These are phyloP conservation scores for Colletotrichum sojae DNA, from an alignment of 2,329 filamentous ascomycete species.

Conservation along the genomic window DNA sequence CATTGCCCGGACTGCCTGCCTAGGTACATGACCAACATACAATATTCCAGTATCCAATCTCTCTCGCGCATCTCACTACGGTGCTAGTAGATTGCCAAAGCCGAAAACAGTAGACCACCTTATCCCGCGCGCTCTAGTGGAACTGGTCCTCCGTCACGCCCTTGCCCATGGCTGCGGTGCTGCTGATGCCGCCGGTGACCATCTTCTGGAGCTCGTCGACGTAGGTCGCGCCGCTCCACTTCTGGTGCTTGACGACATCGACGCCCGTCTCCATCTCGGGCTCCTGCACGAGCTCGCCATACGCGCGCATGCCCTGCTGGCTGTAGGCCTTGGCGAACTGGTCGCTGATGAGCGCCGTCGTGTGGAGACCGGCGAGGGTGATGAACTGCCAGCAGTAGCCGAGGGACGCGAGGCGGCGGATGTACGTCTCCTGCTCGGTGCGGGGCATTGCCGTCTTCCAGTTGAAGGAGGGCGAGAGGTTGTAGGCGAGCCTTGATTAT, in stretches of 20 bases:
- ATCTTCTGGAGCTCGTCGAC: constrained; percentile 97
- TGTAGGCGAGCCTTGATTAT: constrained; percentile 85
- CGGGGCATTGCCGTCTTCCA: constrained; percentile 98
- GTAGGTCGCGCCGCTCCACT: constrained; percentile 97
- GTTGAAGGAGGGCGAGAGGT: constrained; percentile 99
- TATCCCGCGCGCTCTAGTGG: constrained; percentile 56
- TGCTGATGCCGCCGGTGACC: constrained; percentile 93
- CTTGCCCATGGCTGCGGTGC: constrained; percentile 95
- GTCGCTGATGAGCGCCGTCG: constrained; percentile 92
- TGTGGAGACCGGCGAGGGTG: constrained; percentile 97
- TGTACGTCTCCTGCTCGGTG: constrained; percentile 96
- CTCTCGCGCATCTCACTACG: background rate
- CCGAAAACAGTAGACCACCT: background rate
- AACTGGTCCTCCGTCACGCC: constrained; percentile 99
- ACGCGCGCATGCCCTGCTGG: constrained; percentile 91
- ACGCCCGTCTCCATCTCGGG: constrained; percentile 93
- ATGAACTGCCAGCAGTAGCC: constrained; percentile 99
- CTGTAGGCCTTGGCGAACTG: constrained; percentile 88
- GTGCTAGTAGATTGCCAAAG: too few species aligned
- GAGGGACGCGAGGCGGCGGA: constrained; percentile 85
- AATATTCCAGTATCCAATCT: background rate
- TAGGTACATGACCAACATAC: constrained; percentile 30
- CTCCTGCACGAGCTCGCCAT: constrained; percentile 97
- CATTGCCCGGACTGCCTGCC: constrained; percentile 4
- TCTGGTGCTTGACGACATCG: constrained; percentile 98